These are phyloP conservation scores for Cyberlindnera saturnus DNA, from an alignment of 805 yeast genomes.

Conservation along the genomic window DNA sequence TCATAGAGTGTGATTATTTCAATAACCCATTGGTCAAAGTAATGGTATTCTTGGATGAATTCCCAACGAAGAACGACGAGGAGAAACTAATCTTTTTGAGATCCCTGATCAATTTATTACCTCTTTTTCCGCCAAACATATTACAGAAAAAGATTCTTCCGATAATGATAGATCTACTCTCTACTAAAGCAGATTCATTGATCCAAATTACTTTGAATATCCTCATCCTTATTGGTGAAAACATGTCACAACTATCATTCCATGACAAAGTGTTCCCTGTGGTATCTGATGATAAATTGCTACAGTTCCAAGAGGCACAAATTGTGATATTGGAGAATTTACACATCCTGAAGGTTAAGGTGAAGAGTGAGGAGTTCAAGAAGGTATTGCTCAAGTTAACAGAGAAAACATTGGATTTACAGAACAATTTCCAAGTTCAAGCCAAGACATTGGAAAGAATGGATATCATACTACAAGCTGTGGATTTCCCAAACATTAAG, in stretches of 20 bases:
- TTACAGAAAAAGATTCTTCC: slow-evolving; percentile 63
- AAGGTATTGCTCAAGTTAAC: slow-evolving; percentile 40
- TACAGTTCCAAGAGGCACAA: slow-evolving; percentile 35
- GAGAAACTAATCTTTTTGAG: slow-evolving; percentile 67
- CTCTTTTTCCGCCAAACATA: slow-evolving; percentile 45
- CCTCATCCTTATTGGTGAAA: slow-evolving; percentile 55
- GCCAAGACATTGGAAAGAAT: slow-evolving; percentile 44
- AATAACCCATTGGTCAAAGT: slow-evolving; percentile 80
- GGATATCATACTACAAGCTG: slow-evolving; percentile 34
- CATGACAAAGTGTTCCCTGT: slow-evolving; percentile 37
- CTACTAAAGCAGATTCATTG: slow-evolving; percentile 34
- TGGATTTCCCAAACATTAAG: slow-evolving; percentile 68
- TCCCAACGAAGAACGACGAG: slow-evolving; percentile 60
- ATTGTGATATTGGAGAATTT: slow-evolving; percentile 43
- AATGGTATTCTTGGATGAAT: slow-evolving; percentile 75
- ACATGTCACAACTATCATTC: slow-evolving; percentile 72
- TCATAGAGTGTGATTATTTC: slow-evolving; percentile 69
- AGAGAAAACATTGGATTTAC: slow-evolving; percentile 27
- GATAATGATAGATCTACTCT: slow-evolving; percentile 47
- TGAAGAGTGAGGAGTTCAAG: slow-evolving; percentile 40
- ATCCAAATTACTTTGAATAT: slow-evolving; percentile 46
- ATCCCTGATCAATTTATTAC: slow-evolving; percentile 49
- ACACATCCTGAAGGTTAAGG: slow-evolving; percentile 38
- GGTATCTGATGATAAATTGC: slow-evolving; percentile 27
- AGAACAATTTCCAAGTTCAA: slow-evolving; percentile 38